phyloP scores from a whole-genome alignment of 768 basidiomycete species.

The Lyophyllum semitale region DNA sequence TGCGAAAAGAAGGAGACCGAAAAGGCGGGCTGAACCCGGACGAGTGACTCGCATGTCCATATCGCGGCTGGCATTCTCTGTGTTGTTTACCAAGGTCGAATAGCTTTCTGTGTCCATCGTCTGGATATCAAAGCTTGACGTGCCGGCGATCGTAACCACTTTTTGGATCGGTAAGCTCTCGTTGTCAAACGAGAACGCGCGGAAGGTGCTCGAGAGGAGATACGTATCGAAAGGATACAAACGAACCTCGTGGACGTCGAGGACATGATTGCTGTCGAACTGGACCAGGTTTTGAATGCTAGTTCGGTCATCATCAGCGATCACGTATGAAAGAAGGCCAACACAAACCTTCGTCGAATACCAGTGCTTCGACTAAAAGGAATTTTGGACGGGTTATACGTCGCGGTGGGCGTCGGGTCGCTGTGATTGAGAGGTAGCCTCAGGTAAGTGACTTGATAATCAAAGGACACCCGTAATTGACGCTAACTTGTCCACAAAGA shows the following conservation, averaged over 20 bases:
- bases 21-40: conserved; percentile 45
- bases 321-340: not conserved
- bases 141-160: conserved; percentile 42
- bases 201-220: conserved; percentile 48
- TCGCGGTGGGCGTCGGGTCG: conserved; percentile 33
- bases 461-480: not conserved
- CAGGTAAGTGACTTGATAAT: not conserved
- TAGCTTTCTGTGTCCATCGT: conserved; percentile 42
- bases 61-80: conserved; percentile 38
- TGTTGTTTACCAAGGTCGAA: conserved; percentile 21
- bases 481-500: conserved; percentile 53
- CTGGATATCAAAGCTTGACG: conserved; percentile 47
- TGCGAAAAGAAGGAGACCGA: conserved; percentile 46
- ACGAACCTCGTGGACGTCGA: conserved; percentile 55
- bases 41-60: conserved; percentile 46
- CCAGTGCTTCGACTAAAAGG: conserved; percentile 43
- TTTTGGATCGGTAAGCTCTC: conserved; percentile 42
- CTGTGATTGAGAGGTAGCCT: conserved; percentile 28
- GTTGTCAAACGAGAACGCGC: conserved; percentile 36
- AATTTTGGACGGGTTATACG: conserved; percentile 48
- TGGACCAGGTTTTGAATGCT: conserved; percentile 58
- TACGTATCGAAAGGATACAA: conserved; percentile 64
- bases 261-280: conserved; percentile 57
- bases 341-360: conserved; percentile 40
- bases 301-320: not conserved